A percentile compares a stretch with the other conserved stretches of the same genome.
Evolutionary conservation across 164 flowering plant genomes (phyloP).

Genomic region (Piper longum): DNA sequence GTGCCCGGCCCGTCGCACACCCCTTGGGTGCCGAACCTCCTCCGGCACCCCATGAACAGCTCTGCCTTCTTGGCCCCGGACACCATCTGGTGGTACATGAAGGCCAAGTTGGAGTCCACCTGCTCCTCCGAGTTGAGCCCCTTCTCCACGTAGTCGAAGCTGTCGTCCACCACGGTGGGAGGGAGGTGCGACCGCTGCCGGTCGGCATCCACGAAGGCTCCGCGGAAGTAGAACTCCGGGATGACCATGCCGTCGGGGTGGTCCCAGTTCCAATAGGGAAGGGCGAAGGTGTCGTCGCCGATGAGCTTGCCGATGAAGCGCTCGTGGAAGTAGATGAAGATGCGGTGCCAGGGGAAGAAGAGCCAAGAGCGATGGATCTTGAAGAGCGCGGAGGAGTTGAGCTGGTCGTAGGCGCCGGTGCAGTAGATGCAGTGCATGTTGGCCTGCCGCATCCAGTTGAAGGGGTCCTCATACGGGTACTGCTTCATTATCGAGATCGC

Average conservation of each 20-base stretch:
- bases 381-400: conserved; percentile 22
- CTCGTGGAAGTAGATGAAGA: conserved; percentile 19
- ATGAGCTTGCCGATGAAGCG: conserved; percentile 14
- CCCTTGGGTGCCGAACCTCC: conserved; percentile 10
- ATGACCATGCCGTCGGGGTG: conserved; percentile 15
- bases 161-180: conserved; percentile 7
- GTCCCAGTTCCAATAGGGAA: conserved; percentile 26
- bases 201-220: conserved; percentile 5
- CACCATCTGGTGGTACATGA: conserved; percentile 21
- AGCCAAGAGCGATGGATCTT: conserved; percentile 19
- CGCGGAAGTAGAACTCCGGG: conserved; percentile 10
- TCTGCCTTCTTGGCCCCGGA: conserved; percentile 21
- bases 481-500: conserved; percentile 23
- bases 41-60: conserved; percentile 17
- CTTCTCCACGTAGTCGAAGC: conserved; percentile 10
- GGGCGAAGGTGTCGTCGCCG: conserved; percentile 14
- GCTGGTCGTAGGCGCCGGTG: conserved; percentile 18
- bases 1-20: conserved; percentile 17
- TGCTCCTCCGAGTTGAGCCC: conserved; percentile 7
- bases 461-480: conserved; percentile 13
- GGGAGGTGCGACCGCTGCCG: conserved; percentile 11
- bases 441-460: conserved; percentile 14
- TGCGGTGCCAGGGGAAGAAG: conserved; percentile 19
- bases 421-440: conserved; percentile 20
- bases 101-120: conserved; percentile 5